A percentile compares a stretch with the other conserved stretches of the same genome.
Evolutionary conservation across 805 yeast genomes (phyloP).

Genomic region (Priceomyces fermenticarens): DNA sequence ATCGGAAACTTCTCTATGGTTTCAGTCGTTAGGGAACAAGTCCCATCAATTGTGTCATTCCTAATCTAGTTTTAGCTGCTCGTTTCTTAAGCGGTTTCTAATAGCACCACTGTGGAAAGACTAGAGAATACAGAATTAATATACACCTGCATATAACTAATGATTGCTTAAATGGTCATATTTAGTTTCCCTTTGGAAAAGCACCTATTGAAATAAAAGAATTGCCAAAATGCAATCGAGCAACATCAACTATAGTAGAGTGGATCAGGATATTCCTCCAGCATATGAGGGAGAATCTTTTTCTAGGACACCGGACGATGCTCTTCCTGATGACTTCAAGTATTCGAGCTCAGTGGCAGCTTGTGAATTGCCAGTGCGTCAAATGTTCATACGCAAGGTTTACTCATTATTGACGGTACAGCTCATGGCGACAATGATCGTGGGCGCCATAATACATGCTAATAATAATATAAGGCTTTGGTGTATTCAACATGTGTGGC

Average conservation of each 20-base stretch:
- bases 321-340: slow-evolving; percentile 75
- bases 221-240: background rate
- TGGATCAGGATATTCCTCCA: slow-evolving; percentile 18
- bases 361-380: slow-evolving; percentile 73
- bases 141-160: too few relatives aligned
- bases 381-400: slow-evolving; percentile 74
- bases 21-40: too few relatives aligned
- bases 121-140: too few relatives aligned
- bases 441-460: slow-evolving; percentile 50
- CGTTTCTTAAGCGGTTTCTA: too few relatives aligned
- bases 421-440: slow-evolving; percentile 55
- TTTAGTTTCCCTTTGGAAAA: background rate
- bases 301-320: slow-evolving; percentile 29
- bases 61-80: too few relatives aligned
- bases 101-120: too few relatives aligned
- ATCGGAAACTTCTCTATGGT: too few relatives aligned
- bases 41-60: too few relatives aligned
- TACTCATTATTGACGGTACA: slow-evolving; percentile 69
- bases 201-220: background rate
- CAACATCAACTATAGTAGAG: slow-evolving; percentile 4
- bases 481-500: slow-evolving; percentile 58
- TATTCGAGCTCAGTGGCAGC: slow-evolving; percentile 73
- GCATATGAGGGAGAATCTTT: slow-evolving; percentile 14
- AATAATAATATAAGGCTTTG: slow-evolving; percentile 47
- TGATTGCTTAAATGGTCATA: background rate